Percentiles rank a stretch among this genome's conserved stretches.
Evolutionary conservation across 1,284 basidiomycete genomes (phyloP).

Genomic region (Ceratorhiza oryzae-sativae): DNA sequence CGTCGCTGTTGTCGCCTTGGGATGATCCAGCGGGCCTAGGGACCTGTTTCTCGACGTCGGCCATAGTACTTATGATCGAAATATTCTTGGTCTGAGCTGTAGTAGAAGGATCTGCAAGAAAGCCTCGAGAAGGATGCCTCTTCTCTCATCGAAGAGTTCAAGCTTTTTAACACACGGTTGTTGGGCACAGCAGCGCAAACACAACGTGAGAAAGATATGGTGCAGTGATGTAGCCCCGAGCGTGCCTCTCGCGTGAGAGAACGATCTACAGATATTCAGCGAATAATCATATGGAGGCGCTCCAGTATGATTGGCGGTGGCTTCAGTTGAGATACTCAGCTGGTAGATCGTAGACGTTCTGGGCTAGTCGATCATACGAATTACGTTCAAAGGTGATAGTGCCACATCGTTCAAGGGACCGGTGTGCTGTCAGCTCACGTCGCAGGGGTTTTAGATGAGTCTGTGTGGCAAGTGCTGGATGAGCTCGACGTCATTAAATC

Average conservation of each 20-base stretch:
- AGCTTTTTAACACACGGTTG: background rate
- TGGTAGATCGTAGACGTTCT: slow-evolving; percentile 3
- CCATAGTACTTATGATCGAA: slow-evolving; percentile 3
- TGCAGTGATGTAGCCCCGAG: background rate
- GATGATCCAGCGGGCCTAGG: background rate
- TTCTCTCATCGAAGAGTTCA: background rate
- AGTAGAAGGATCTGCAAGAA: background rate
- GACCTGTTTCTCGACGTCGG: slow-evolving; percentile 27
- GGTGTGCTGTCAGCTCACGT: background rate
- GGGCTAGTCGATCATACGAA: slow-evolving; percentile 13
- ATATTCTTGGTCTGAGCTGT: background rate
- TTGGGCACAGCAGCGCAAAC: background rate
- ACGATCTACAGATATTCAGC: background rate
- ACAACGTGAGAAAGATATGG: slow-evolving; percentile 1
- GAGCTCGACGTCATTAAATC: background rate
- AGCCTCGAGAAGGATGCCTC: slow-evolving; percentile 9
- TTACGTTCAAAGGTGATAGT: background rate
- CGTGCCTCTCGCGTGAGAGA: slow-evolving; percentile 15
- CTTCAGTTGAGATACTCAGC: slow-evolving; percentile 28
- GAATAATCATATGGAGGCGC: background rate
- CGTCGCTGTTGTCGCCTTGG: background rate
- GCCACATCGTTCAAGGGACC: background rate
- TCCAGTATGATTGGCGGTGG: background rate
- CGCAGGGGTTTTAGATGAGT: background rate
- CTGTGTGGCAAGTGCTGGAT: slow-evolving; percentile 3